Conservation (phyloP, 1,284 basidiomycete species). For the Prillingera fragicola region DNA sequence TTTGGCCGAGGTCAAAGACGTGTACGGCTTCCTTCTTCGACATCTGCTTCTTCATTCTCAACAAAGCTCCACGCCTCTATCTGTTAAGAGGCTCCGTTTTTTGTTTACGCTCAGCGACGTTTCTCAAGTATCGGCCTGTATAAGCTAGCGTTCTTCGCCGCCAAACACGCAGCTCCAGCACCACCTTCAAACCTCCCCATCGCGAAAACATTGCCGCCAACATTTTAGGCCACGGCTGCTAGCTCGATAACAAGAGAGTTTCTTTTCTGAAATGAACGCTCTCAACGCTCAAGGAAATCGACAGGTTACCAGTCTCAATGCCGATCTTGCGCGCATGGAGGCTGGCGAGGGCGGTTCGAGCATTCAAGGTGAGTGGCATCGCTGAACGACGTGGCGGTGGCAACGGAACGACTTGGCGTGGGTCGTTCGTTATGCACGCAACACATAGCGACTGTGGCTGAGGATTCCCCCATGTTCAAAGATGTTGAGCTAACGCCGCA, state of each 20-base stretch:
- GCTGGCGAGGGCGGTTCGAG: constrained; percentile 73
- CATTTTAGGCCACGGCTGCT: too few species aligned
- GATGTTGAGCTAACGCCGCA: constrained; percentile 38
- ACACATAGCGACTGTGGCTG: not conserved
- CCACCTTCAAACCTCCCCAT: not conserved
- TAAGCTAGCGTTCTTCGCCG: too few species aligned
- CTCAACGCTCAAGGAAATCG: constrained; percentile 87
- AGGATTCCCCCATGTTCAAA: constrained; percentile 3
- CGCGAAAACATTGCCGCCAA: not conserved
- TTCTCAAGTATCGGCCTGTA: too few species aligned
- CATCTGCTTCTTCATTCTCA: too few species aligned
- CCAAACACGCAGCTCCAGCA: too few species aligned
- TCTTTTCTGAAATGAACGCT: constrained; percentile 96
- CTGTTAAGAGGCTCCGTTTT: too few species aligned
- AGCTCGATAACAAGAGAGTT: too few species aligned
- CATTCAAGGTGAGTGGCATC: constrained; percentile 62
- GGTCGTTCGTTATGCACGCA: not conserved
- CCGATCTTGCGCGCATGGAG: constrained; percentile 73
- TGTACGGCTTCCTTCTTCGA: too few species aligned
- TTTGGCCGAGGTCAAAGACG: too few species aligned
- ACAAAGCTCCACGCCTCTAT: too few species aligned
- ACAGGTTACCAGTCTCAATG: constrained; percentile 79
- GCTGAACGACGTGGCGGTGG: not conserved
- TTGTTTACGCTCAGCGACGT: too few species aligned
- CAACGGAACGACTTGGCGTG: not conserved